Evolutionary conservation across 2,329 filamentous ascomycete genomes (phyloP).

Genomic region (Diaporthe sp.): DNA sequence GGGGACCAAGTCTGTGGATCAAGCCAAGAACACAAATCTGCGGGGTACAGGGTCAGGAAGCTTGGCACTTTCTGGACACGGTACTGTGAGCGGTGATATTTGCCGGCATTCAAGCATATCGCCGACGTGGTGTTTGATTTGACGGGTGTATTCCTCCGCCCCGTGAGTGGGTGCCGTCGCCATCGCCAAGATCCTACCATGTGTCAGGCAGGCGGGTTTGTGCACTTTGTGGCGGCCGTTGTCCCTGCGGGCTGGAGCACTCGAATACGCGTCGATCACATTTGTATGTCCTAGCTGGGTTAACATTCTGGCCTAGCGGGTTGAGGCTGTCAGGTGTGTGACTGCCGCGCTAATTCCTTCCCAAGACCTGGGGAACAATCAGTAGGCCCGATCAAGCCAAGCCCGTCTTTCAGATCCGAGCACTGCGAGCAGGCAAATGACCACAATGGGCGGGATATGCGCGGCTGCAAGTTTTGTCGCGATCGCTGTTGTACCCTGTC

Average conservation of each 20-base stretch:
- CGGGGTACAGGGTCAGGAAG: conserved; percentile 22
- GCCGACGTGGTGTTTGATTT: background rate
- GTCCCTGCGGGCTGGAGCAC: background rate
- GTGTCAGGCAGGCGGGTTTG: background rate
- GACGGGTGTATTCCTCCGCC: background rate
- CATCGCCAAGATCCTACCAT: background rate
- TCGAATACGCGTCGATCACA: background rate
- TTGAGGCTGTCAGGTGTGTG: background rate
- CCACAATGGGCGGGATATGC: background rate
- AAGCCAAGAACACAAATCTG: conserved; percentile 21
- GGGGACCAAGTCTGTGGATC: conserved; percentile 19
- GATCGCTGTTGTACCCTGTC: background rate
- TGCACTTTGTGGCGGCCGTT: background rate
- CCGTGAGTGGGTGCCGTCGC: conserved; percentile 6
- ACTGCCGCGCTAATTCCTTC: background rate
- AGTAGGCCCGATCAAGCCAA: background rate
- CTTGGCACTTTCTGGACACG: conserved; percentile 15
- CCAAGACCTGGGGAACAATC: background rate
- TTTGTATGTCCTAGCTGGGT: background rate
- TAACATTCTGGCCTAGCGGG: background rate
- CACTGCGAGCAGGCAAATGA: background rate
- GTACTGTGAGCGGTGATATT: conserved; percentile 1
- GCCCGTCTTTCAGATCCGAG: background rate
- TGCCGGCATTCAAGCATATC: conserved; percentile 5
- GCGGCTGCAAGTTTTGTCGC: background rate